A percentile compares a stretch with the other conserved stretches of the same genome.
phyloP scores from a whole-genome alignment of 2,329 filamentous ascomycete species.

The Aotearoamyces nothofagi region DNA sequence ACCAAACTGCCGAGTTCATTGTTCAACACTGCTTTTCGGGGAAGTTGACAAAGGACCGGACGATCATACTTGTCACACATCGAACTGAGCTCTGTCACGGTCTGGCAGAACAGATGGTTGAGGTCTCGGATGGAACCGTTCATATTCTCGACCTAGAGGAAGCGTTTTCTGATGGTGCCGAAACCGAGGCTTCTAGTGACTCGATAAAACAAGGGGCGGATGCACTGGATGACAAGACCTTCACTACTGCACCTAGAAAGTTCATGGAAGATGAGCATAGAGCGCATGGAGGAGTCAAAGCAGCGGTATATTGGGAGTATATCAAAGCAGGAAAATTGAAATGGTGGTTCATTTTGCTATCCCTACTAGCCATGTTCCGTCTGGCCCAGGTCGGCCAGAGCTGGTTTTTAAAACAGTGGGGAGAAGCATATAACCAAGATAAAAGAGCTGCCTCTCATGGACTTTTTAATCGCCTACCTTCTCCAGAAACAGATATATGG shows the following conservation, averaged over 20 bases:
- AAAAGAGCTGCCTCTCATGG: constrained; percentile 13
- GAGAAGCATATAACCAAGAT: constrained; percentile 48
- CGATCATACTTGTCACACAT: constrained; percentile 46
- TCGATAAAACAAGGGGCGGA: no score
- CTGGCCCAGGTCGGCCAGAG: constrained; percentile 48
- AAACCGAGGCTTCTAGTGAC: constrained; percentile 7
- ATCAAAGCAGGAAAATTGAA: constrained; percentile 63
- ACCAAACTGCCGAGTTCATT: constrained; percentile 31
- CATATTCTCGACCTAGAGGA: constrained; percentile 11
- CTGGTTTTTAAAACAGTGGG: constrained; percentile 81
- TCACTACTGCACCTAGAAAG: constrained; percentile 44
- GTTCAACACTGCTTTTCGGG: constrained; percentile 30
- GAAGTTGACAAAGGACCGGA: constrained; percentile 34
- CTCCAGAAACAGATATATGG: constrained; percentile 48
- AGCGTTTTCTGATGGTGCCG: constrained; percentile 11
- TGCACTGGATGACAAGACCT: constrained; percentile 21
- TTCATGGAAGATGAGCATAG: constrained; percentile 69
- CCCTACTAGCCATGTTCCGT: constrained; percentile 48
- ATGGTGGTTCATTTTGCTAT: constrained; percentile 55
- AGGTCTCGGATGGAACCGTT: constrained; percentile 45
- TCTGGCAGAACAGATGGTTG: constrained; percentile 60
- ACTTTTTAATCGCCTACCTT: constrained; percentile 39
- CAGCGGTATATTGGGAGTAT: constrained; percentile 70
- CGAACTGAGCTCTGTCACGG: constrained; percentile 54
- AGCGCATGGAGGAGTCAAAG: constrained; percentile 59